Percentiles rank a stretch among this genome's conserved stretches.
Conservation (phyloP, 768 basidiomycete species). For the Leccinum disarticulatum region DNA sequence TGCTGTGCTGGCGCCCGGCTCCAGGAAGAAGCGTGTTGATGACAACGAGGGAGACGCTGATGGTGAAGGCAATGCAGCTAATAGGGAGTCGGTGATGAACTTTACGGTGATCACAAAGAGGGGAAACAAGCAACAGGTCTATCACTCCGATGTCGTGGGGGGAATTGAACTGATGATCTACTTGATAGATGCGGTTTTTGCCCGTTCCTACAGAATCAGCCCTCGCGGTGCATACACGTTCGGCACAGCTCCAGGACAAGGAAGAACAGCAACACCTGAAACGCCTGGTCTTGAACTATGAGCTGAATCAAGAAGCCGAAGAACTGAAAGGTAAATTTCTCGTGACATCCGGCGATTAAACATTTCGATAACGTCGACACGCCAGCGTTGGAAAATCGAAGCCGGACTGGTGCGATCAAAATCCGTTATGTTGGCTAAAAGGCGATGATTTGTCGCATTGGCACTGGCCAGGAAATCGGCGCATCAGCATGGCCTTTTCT, state of each 20-base stretch:
- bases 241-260: constrained; percentile 90
- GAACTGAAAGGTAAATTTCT: constrained; percentile 63
- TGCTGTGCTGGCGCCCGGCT: constrained; percentile 65
- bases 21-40: constrained; percentile 64
- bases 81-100: constrained; percentile 60
- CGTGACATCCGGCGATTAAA: not conserved
- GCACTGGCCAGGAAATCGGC: constrained; percentile 17
- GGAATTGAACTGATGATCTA: constrained; percentile 10
- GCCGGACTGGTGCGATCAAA: constrained; percentile 67
- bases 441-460: constrained; percentile 12
- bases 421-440: constrained; percentile 71
- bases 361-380: not conserved
- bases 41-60: constrained; percentile 55
- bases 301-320: constrained; percentile 85
- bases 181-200: constrained; percentile 72
- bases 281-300: constrained; percentile 88
- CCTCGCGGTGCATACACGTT: constrained; percentile 86
- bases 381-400: constrained; percentile 68
- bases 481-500: constrained; percentile 19
- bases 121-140: constrained; percentile 88
- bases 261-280: constrained; percentile 98
- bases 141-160: constrained; percentile 2
- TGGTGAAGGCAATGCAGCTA: constrained; percentile 35
- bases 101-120: constrained; percentile 92
- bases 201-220: constrained; percentile 86